These are phyloP conservation scores for Tetradesmus obliquus DNA, from an alignment of 139 green algal species.

Conservation along the genomic window DNA sequence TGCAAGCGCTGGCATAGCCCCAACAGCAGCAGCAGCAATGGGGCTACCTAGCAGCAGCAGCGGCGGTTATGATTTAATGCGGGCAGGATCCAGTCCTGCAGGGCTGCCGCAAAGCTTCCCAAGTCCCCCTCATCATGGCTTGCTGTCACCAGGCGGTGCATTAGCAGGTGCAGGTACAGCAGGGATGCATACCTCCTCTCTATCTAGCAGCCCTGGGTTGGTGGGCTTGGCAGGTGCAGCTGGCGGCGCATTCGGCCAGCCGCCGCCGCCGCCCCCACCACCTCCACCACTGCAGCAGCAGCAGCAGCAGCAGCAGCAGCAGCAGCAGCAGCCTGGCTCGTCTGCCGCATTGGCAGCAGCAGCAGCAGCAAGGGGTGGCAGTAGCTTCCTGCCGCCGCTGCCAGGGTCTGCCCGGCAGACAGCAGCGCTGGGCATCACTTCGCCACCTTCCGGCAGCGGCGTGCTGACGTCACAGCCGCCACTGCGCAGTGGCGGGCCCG, in stretches of 20 bases:
- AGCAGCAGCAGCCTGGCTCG: not conserved
- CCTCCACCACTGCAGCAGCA: not conserved
- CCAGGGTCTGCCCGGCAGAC: not conserved
- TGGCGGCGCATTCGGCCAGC: not conserved
- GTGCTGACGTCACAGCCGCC: not conserved
- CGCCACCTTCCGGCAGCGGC: not conserved
- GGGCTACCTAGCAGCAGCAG: not conserved
- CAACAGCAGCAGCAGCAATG: not conserved
- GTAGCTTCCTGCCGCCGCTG: not conserved
- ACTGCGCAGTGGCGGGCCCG: not conserved
- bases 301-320: not conserved
- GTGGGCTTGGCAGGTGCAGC: not conserved
- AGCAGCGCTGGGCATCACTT: not conserved
- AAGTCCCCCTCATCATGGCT: too few relatives aligned
- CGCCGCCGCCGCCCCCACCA: not conserved
- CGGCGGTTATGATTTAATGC: not conserved
- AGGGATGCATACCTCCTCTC: not conserved
- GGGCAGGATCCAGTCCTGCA: not conserved
- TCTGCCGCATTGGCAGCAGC: not conserved
- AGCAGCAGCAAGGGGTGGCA: not conserved
- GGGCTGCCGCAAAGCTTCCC: not conserved
- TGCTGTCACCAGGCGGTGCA: not conserved
- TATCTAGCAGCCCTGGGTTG: not conserved
- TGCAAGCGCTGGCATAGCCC: not conserved
- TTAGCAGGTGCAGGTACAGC: not conserved